Evolutionary conservation across 1,284 basidiomycete species (phyloP).

Genomic region (Ustilago cynodontis): DNA sequence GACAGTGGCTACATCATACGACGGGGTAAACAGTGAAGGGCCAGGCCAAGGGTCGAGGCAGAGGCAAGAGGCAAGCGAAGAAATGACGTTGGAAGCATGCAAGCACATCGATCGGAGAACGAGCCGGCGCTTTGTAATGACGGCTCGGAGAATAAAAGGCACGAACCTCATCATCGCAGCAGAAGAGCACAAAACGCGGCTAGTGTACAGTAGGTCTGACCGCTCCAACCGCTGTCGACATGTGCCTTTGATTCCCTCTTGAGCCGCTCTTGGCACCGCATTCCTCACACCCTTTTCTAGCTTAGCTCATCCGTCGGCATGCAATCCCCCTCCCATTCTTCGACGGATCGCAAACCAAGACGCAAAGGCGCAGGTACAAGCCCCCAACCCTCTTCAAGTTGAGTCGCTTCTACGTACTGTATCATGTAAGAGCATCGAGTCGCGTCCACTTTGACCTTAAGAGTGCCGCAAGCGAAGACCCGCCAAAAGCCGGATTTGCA

Average conservation of each 20-base stretch:
- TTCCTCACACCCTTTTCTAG: not conserved
- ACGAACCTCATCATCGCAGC: too few species aligned
- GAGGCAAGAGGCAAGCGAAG: not conserved
- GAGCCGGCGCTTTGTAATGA: not conserved
- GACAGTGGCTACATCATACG: conserved; percentile 6
- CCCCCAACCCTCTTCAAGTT: too few species aligned
- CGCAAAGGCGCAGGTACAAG: too few species aligned
- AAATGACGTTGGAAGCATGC: conserved; percentile 36
- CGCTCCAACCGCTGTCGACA: conserved; percentile 3
- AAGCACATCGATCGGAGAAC: conserved; percentile 30
- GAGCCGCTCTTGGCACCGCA: not conserved
- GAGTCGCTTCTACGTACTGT: not conserved
- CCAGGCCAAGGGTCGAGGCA: not conserved
- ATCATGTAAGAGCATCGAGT: not conserved
- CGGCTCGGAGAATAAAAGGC: too few species aligned
- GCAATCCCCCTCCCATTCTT: not conserved
- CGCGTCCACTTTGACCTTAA: too few species aligned
- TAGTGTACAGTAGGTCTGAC: not conserved
- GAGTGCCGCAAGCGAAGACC: conserved; percentile 12
- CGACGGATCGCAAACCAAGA: not conserved
- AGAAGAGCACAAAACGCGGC: not conserved
- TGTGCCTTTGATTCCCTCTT: not conserved
- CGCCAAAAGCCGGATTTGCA: not conserved
- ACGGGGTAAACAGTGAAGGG: not conserved
- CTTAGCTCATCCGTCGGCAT: not conserved